phyloP scores from a whole-genome alignment of 1,139 yeast species.

The Candida sp. region DNA sequence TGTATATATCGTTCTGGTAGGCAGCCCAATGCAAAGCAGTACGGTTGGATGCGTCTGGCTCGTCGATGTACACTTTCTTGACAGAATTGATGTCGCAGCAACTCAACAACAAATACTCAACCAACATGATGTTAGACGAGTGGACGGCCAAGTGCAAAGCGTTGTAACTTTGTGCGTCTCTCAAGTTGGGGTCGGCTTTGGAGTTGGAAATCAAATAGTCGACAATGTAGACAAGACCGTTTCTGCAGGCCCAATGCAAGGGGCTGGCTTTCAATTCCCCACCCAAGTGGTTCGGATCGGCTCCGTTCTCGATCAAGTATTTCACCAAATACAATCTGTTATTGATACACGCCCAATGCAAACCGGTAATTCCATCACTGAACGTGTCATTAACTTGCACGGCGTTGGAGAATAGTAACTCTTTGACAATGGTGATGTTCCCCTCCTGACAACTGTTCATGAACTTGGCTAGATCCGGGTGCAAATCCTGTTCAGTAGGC shows the following conservation, averaged over 20 bases:
- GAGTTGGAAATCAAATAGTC: constrained; percentile 64
- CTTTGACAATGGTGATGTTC: constrained; percentile 31
- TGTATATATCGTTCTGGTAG: constrained; percentile 89
- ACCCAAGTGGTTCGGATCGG: constrained; percentile 62
- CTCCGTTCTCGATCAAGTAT: constrained; percentile 59
- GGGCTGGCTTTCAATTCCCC: constrained; percentile 91
- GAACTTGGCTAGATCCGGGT: constrained; percentile 37
- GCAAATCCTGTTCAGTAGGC: constrained; percentile 36
- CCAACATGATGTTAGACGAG: constrained; percentile 88
- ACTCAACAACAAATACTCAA: constrained; percentile 63
- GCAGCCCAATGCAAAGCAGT: constrained; percentile 97
- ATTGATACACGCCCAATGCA: constrained; percentile 97
- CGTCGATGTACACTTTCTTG: constrained; percentile 59
- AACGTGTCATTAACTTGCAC: constrained; percentile 38
- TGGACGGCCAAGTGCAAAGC: constrained; percentile 86
- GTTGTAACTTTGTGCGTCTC: constrained; percentile 86
- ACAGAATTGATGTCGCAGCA: constrained; percentile 43
- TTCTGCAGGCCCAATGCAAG: constrained; percentile 94
- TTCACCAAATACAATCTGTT: constrained; percentile 71
- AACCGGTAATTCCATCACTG: constrained; percentile 72
- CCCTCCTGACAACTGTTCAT: constrained; percentile 51
- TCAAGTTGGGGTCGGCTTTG: constrained; percentile 72
- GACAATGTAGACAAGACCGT: constrained; percentile 86
- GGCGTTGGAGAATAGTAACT: constrained; percentile 26
- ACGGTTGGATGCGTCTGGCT: constrained; percentile 70